Evolutionary conservation across 768 basidiomycete species (phyloP).

Genomic region (Fomitopsis serialis): DNA sequence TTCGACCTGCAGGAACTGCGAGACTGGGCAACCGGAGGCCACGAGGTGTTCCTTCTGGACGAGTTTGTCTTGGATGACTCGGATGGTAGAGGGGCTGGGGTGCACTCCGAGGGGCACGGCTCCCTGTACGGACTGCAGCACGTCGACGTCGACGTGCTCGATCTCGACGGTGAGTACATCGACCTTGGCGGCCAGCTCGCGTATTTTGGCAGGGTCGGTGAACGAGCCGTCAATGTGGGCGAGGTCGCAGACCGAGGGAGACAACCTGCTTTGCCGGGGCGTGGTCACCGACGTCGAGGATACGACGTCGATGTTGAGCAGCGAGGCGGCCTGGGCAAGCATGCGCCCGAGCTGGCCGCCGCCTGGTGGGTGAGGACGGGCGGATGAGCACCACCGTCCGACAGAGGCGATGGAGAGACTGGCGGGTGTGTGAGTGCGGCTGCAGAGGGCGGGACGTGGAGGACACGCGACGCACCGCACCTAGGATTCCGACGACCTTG

Average conservation of each 20-base stretch:
- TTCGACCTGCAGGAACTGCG: conserved; percentile 58
- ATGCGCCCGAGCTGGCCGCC: conserved; percentile 98
- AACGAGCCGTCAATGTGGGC: conserved; percentile 87
- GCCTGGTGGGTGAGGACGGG: conserved; percentile 39
- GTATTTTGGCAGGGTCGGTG: conserved; percentile 72
- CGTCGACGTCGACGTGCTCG: conserved; percentile 84
- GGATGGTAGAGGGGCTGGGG: conserved; percentile 78
- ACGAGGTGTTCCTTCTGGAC: conserved; percentile 57
- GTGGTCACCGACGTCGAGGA: conserved; percentile 78
- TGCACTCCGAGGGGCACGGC: conserved; percentile 38
- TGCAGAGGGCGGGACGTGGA: background rate
- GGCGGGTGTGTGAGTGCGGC: background rate
- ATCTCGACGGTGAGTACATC: conserved; percentile 94
- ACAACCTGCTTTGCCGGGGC: conserved; percentile 89
- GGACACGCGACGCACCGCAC: conserved; percentile 26
- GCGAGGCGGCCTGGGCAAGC: conserved; percentile 85
- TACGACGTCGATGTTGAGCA: conserved; percentile 79
- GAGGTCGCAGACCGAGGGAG: conserved; percentile 43
- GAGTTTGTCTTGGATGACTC: conserved; percentile 78
- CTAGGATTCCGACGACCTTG: conserved; percentile 32
- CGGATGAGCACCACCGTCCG: too few relatives aligned
- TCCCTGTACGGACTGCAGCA: conserved; percentile 58
- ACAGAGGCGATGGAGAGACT: background rate
- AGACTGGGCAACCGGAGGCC: conserved; percentile 44
- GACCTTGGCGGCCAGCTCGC: conserved; percentile 70